Conservation (phyloP, 129 eudicot species). For the Lactuca saligna region DNA sequence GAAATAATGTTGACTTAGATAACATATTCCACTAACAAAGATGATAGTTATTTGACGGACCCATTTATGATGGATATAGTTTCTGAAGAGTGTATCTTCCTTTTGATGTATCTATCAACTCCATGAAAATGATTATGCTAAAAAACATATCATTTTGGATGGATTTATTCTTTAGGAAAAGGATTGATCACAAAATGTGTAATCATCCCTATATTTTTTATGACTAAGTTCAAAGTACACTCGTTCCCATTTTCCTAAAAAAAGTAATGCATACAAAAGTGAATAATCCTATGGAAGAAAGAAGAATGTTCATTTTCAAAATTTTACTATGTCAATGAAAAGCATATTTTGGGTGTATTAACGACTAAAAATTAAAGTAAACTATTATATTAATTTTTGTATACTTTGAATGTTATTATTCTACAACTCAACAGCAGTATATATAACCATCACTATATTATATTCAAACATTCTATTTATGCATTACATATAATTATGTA, state of each 20-base stretch:
- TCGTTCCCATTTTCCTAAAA: not conserved
- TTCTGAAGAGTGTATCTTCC: conserved; percentile 7
- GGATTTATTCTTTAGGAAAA: conserved; percentile 1
- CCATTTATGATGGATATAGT: conserved; percentile 24
- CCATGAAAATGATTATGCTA: conserved; percentile 1
- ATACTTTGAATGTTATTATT: too few relatives aligned
- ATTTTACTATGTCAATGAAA: too few relatives aligned
- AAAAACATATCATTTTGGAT: conserved; percentile 8
- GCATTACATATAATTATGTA: too few relatives aligned
- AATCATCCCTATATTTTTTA: not conserved
- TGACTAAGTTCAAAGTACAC: conserved; percentile 20
- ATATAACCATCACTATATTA: too few relatives aligned
- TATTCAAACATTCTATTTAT: too few relatives aligned
- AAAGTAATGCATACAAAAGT: not conserved
- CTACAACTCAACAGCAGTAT: too few relatives aligned
- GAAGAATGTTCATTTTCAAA: too few relatives aligned
- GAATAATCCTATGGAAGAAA: too few relatives aligned
- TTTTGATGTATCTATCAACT: conserved; percentile 1
- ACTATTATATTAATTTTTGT: too few relatives aligned
- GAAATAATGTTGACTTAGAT: conserved; percentile 33
- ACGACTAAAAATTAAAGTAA: too few relatives aligned
- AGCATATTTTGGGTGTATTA: too few relatives aligned
- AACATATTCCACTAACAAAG: conserved; percentile 29
- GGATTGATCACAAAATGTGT: conserved; percentile 2
- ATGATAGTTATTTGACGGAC: conserved; percentile 15